Evolutionary conservation across 306 rosid species (phyloP).

Genomic region (Quercus engelmannii): DNA sequence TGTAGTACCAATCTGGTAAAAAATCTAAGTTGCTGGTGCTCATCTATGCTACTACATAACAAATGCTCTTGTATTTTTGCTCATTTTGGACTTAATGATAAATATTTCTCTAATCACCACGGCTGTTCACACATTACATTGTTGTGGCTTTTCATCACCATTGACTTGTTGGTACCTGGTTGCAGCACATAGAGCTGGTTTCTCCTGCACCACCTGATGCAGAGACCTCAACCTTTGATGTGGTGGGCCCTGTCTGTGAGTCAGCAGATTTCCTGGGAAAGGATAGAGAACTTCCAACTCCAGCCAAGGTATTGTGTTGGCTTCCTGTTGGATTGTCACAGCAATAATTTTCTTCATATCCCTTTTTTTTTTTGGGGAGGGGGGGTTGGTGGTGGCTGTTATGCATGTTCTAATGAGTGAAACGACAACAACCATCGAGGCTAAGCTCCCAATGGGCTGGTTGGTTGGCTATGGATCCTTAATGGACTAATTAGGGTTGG

Average conservation of each 20-base stretch:
- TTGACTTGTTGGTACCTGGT: constrained; percentile 11
- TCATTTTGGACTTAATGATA: neutral
- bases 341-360: neutral
- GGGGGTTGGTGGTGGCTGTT: no score
- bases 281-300: constrained; percentile 55
- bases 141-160: neutral
- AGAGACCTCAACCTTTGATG: constrained; percentile 46
- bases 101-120: neutral
- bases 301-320: constrained; percentile 28
- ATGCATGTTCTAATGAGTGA: no score
- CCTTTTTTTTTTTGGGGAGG: neutral
- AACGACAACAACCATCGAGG: no score
- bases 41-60: neutral
- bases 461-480: no score
- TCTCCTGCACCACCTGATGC: constrained; percentile 59
- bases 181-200: constrained; percentile 93
- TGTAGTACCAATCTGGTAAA: neutral
- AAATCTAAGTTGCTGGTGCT: neutral
- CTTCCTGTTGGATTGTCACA: neutral
- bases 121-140: neutral
- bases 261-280: constrained; percentile 65
- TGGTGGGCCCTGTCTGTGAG: constrained; percentile 68
- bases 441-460: no score
- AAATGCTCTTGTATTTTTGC: neutral
- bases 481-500: no score